Percentiles rank a stretch among this genome's conserved stretches.
phyloP scores from a whole-genome alignment of 176 grass and related monocot species.

The Areca catechu region DNA sequence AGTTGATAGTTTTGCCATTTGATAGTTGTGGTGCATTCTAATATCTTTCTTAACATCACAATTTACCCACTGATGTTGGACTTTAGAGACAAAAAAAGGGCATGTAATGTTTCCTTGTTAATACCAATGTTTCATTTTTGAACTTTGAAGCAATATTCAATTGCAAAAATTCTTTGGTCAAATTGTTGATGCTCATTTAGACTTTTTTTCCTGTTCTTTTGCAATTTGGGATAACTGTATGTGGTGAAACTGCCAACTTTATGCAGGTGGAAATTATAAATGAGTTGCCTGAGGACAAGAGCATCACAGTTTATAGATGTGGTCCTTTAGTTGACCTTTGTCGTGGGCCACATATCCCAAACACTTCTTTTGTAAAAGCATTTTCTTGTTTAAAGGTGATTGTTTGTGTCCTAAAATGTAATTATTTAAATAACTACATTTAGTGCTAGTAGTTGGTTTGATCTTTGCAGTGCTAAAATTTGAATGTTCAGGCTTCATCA shows the following conservation, averaged over 20 bases:
- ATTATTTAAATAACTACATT: background rate
- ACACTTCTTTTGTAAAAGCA: constrained; percentile 95
- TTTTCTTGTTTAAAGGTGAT: constrained; percentile 89
- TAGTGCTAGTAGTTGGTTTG: constrained; percentile 19
- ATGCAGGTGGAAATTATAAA: constrained; percentile 94
- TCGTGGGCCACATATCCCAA: constrained; percentile 94
- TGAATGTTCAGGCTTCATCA: constrained; percentile 64
- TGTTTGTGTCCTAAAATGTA: constrained; percentile 19
- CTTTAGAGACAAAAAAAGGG: too few species aligned
- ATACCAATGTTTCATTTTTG: too few species aligned
- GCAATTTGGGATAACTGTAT: background rate
- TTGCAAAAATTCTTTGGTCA: too few species aligned
- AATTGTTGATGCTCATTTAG: background rate
- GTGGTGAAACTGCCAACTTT: constrained; percentile 12
- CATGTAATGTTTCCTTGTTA: too few species aligned
- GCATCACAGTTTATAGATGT: constrained; percentile 95
- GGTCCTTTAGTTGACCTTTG: constrained; percentile 95
- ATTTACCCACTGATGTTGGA: too few species aligned
- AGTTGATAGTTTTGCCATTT: background rate
- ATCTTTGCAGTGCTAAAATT: constrained; percentile 19
- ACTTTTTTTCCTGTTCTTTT: constrained; percentile 15
- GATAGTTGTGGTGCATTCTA: too few species aligned
- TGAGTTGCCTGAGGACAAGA: constrained; percentile 92
- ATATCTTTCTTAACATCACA: too few species aligned
- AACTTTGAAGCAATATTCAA: too few species aligned